phyloP scores from a whole-genome alignment of 345 rosid species.

The Gossypium ekmanianum region DNA sequence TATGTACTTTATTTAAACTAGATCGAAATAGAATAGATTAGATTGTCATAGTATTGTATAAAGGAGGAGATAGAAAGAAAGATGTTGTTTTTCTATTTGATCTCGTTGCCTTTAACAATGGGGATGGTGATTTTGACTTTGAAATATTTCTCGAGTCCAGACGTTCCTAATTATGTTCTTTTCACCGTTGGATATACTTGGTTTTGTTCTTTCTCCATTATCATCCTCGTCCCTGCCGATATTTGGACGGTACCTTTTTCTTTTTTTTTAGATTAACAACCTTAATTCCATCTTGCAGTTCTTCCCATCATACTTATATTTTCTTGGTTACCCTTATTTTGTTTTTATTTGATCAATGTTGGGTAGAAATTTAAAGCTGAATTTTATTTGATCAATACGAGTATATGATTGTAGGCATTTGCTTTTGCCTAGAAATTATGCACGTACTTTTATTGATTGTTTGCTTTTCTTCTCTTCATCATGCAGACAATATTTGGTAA shows the following conservation, averaged over 20 bases:
- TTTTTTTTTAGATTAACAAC: background rate
- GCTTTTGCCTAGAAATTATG: background rate
- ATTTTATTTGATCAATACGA: background rate
- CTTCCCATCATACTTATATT: too few relatives aligned
- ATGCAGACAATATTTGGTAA: conserved; percentile 32
- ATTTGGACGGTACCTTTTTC: conserved; percentile 52
- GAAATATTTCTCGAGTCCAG: conserved; percentile 63
- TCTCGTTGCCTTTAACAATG: conserved; percentile 67
- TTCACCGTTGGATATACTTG: conserved; percentile 79
- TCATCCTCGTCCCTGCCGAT: conserved; percentile 81
- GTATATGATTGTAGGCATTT: background rate
- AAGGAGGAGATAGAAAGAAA: background rate
- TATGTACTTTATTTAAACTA: background rate
- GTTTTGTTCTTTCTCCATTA: conserved; percentile 73
- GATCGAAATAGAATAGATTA: too few relatives aligned
- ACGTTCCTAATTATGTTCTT: conserved; percentile 61
- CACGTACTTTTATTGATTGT: background rate
- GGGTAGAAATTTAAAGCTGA: too few relatives aligned
- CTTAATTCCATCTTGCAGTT: too few relatives aligned
- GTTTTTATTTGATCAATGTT: too few relatives aligned
- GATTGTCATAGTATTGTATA: background rate
- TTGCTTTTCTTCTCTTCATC: conserved; percentile 3
- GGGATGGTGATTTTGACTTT: conserved; percentile 64
- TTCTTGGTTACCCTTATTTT: too few relatives aligned
- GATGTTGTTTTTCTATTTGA: conserved; percentile 80